These are phyloP conservation scores for Marasmius oreades DNA, from an alignment of 1,284 basidiomycete species.

Conservation along the genomic window DNA sequence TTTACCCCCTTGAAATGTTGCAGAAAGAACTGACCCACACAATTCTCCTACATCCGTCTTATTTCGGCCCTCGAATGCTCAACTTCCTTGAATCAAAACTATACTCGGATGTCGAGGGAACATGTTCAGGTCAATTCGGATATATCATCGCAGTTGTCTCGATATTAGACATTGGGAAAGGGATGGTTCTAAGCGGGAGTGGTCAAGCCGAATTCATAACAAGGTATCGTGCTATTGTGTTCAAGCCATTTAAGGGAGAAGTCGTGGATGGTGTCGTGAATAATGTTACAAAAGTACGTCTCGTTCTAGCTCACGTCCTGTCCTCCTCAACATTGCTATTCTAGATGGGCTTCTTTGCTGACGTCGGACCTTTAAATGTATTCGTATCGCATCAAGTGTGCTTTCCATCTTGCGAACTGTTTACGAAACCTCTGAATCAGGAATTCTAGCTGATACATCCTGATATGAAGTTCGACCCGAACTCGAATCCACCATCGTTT, in stretches of 20 bases:
- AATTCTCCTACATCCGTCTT: constrained; percentile 95
- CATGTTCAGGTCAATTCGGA: constrained; percentile 92
- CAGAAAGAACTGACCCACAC: constrained; percentile 95
- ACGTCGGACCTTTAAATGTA: constrained; percentile 89
- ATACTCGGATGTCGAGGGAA: constrained; percentile 95
- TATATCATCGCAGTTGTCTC: constrained; percentile 97
- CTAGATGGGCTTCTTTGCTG: constrained; percentile 98
- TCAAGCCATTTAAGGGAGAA: constrained; percentile 98
- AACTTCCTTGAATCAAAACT: constrained; percentile 92
- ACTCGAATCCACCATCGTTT: constrained; percentile 89
- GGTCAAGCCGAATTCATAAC: constrained; percentile 95
- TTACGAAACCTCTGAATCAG: constrained; percentile 16
- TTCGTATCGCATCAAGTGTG: constrained; percentile 93
- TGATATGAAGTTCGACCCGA: constrained; percentile 90
- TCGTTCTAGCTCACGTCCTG: background rate
- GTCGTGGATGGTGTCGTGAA: constrained; percentile 96
- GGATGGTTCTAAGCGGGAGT: constrained; percentile 87
- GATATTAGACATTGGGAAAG: constrained; percentile 86
- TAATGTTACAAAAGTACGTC: constrained; percentile 89
- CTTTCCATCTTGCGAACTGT: constrained; percentile 19
- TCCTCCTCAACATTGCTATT: background rate
- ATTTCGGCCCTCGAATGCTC: constrained; percentile 94
- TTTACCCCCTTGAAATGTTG: constrained; percentile 4
- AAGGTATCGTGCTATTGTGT: constrained; percentile 89
- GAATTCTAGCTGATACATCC: constrained; percentile 79